Evolutionary conservation across 1,139 yeast genomes (phyloP).

Genomic region (Hansenula lynferdii): DNA sequence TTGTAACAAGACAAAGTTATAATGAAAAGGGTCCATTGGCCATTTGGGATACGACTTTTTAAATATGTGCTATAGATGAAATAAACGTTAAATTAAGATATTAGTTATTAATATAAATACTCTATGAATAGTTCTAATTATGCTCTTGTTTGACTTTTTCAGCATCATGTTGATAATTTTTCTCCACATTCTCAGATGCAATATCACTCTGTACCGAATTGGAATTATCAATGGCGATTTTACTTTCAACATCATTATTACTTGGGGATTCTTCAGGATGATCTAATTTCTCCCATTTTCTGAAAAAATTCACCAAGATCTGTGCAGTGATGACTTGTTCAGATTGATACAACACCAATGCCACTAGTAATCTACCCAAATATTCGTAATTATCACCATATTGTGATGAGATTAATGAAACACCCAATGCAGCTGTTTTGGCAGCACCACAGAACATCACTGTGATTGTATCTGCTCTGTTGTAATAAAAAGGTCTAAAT

Average conservation of each 20-base stretch:
- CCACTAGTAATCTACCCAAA: slow-evolving; percentile 71
- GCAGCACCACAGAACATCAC: slow-evolving; percentile 90
- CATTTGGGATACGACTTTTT: slow-evolving; percentile 44
- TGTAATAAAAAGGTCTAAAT: slow-evolving; percentile 67
- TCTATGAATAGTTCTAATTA: no score
- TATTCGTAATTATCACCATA: slow-evolving; percentile 59
- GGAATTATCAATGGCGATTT: neutral
- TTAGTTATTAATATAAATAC: no score
- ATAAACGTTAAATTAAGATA: no score
- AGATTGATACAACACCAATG: slow-evolving; percentile 79
- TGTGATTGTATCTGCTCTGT: slow-evolving; percentile 67
- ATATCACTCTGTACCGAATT: no score
- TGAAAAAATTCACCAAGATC: slow-evolving; percentile 58
- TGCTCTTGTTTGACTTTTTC: neutral
- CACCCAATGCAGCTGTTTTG: slow-evolving; percentile 89
- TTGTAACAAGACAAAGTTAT: slow-evolving; percentile 67
- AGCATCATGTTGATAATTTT: neutral
- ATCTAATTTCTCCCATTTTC: slow-evolving; percentile 52
- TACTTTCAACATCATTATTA: slow-evolving; percentile 17
- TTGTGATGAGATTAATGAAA: slow-evolving; percentile 73
- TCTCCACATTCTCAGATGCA: neutral
- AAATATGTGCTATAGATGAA: no score
- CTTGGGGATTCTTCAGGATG: slow-evolving; percentile 17
- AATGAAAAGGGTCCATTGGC: slow-evolving; percentile 73
- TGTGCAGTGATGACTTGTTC: slow-evolving; percentile 83